Evolutionary conservation across 805 yeast species (phyloP), one percentile per base, ranked within the genome.

Genomic region (Lipomyces anomalus): DNA sequence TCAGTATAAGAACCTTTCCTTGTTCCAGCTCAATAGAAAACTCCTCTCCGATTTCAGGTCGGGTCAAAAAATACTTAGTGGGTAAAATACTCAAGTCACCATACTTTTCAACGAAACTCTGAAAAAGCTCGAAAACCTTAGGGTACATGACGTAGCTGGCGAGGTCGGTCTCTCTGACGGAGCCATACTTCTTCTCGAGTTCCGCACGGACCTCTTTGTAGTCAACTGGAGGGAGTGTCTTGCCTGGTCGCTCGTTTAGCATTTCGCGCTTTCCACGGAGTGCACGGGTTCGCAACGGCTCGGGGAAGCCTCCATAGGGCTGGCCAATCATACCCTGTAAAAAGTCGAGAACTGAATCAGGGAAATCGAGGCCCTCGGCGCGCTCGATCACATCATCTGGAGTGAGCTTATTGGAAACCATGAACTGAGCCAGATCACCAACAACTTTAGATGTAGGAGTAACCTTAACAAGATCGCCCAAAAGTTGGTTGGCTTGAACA

Each of bases 361-460:
- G 99, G 95, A 92, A 90, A 70, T 92, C 98, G 59, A 92, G 77
- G 47, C 87, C 85, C 44, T 79, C 71, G 3, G 99, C 98, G 58
- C 92, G 78, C 64, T 82, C 81, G 65, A 73, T 74, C 52, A 92
- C 95, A 62, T 92, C 99, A 60, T 84, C 85, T 41, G 84, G 72
- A 6, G 81, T 74, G 61, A 92, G 75, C 69, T 88, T 88, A 75
- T 92, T 92, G 38, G 95, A 79, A 50, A 92, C 98, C 98, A 92
- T 92, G 63, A 92, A 92, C 72, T 92, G 99, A n/a, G 98, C 98
- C 69, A 92, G 78, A 64, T 92, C 99, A 60, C 98, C 98, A 54
- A 92, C 99, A 61, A 92, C 98, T 74, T 92, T 92, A n/a, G 97
- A 89, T 21, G 98, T 92, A 50, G 99, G 99, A 7, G 99, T 92